These are phyloP conservation scores for Talaromyces sp. DNA, from an alignment of 2,329 filamentous ascomycete genomes.

Conservation along the genomic window DNA sequence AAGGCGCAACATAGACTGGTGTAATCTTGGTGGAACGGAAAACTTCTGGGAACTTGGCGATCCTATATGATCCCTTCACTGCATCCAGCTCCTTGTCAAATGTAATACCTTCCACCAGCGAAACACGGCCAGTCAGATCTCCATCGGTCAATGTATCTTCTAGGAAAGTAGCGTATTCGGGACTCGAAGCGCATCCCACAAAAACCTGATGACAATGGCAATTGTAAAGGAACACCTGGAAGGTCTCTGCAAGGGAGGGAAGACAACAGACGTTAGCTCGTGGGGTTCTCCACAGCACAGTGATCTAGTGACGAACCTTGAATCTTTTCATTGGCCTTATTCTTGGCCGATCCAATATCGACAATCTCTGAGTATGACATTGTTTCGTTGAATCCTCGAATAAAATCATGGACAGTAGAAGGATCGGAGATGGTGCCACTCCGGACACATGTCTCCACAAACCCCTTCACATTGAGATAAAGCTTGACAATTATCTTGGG, in stretches of 20 bases:
- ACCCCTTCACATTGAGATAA: slow-evolving; percentile 57
- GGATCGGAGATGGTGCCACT: slow-evolving; percentile 49
- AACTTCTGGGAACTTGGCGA: slow-evolving; percentile 54
- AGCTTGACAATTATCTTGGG: slow-evolving; percentile 56
- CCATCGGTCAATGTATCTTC: slow-evolving; percentile 53
- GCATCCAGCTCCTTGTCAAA: slow-evolving; percentile 57
- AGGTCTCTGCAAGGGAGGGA: slow-evolving; percentile 46
- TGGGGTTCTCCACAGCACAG: slow-evolving; percentile 1
- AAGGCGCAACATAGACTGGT: slow-evolving; percentile 35
- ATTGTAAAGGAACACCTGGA: slow-evolving; percentile 59
- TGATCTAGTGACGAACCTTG: slow-evolving; percentile 39
- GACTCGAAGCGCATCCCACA: slow-evolving; percentile 62
- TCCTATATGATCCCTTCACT: slow-evolving; percentile 52
- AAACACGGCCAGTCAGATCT: slow-evolving; percentile 52
- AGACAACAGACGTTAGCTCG: slow-evolving; percentile 28
- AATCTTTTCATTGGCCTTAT: slow-evolving; percentile 53
- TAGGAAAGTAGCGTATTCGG: slow-evolving; percentile 56
- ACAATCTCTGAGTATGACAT: slow-evolving; percentile 55
- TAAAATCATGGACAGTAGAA: slow-evolving; percentile 54
- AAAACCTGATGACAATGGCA: slow-evolving; percentile 64
- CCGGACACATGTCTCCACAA: slow-evolving; percentile 52
- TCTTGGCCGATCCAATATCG: slow-evolving; percentile 50
- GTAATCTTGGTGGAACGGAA: slow-evolving; percentile 58
- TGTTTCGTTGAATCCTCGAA: slow-evolving; percentile 57
- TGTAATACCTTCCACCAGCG: slow-evolving; percentile 59